A percentile compares a stretch with the other conserved stretches of the same genome.
Conservation (phyloP, 2,329 filamentous ascomycete genomes). For the Fusarium verticillioides region DNA sequence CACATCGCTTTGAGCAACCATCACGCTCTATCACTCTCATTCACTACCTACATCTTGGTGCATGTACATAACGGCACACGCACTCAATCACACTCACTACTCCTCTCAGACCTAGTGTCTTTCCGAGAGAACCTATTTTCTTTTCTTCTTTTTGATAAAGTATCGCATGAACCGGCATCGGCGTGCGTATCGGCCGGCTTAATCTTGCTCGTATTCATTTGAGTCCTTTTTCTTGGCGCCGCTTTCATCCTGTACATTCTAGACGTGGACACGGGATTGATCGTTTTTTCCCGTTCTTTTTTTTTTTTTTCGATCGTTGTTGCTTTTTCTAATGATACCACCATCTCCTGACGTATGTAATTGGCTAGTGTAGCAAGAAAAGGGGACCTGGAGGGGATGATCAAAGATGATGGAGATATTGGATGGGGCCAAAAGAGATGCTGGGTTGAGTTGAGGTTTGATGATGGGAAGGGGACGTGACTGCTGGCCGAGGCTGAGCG, state of each 20-base stretch:
- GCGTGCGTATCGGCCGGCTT: slow-evolving; percentile 47
- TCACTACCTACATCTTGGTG: slow-evolving; percentile 18
- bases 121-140: slow-evolving; percentile 20
- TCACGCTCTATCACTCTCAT: slow-evolving; percentile 28
- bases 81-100: slow-evolving; percentile 33
- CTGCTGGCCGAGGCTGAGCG: slow-evolving; percentile 40
- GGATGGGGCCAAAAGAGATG: slow-evolving; percentile 23
- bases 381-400: slow-evolving; percentile 24
- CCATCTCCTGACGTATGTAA: slow-evolving; percentile 49
- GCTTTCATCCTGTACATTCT: slow-evolving; percentile 49
- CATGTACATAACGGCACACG: slow-evolving; percentile 27
- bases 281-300: slow-evolving; percentile 39
- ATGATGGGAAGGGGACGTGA: slow-evolving; percentile 17
- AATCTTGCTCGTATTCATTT: slow-evolving; percentile 48
- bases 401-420: slow-evolving; percentile 29
- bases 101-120: slow-evolving; percentile 29
- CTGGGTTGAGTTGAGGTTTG: slow-evolving; percentile 15
- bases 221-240: slow-evolving; percentile 30
- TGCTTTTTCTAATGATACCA: slow-evolving; percentile 47
- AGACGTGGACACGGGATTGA: slow-evolving; percentile 49
- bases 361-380: slow-evolving; percentile 41
- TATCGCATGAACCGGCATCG: slow-evolving; percentile 46
- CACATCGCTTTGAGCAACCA: slow-evolving; percentile 16
- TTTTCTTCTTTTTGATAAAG: slow-evolving; percentile 37
- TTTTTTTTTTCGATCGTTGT: slow-evolving; percentile 31